phyloP scores from a whole-genome alignment of 2,329 filamentous ascomycete species.

The Ophiostoma tasmaniense region DNA sequence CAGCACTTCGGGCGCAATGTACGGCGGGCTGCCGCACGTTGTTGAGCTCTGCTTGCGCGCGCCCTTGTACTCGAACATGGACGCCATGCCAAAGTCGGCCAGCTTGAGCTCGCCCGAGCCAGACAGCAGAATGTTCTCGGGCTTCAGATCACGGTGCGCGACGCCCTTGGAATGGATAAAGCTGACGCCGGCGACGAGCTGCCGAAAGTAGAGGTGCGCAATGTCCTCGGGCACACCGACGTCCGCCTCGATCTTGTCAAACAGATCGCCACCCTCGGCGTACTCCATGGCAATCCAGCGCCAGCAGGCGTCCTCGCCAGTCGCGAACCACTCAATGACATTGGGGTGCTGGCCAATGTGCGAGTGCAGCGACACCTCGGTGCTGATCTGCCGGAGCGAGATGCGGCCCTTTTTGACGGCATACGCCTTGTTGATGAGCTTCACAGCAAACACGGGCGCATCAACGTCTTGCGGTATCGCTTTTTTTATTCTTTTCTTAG shows the following conservation, averaged over 20 bases:
- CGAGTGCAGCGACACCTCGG: slow-evolving; percentile 85
- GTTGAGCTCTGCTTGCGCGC: slow-evolving; percentile 74
- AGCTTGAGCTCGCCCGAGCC: slow-evolving; percentile 81
- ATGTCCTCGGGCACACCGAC: slow-evolving; percentile 91
- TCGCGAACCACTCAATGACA: slow-evolving; percentile 85
- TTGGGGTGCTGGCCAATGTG: slow-evolving; percentile 85
- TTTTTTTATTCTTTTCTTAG: slow-evolving; percentile 65
- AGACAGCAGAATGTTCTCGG: slow-evolving; percentile 89
- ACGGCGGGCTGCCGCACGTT: slow-evolving; percentile 91
- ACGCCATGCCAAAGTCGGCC: slow-evolving; percentile 93
- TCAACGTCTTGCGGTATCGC: slow-evolving; percentile 63
- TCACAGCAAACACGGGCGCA: slow-evolving; percentile 84
- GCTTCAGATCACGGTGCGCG: slow-evolving; percentile 84
- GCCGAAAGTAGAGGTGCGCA: slow-evolving; percentile 91
- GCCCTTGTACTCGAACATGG: slow-evolving; percentile 84
- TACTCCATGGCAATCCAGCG: slow-evolving; percentile 98
- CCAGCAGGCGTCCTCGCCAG: slow-evolving; percentile 79
- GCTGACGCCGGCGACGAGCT: slow-evolving; percentile 80
- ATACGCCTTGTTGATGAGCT: slow-evolving; percentile 97
- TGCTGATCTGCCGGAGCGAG: slow-evolving; percentile 77
- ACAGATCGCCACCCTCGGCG: slow-evolving; percentile 89
- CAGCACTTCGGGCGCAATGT: slow-evolving; percentile 90
- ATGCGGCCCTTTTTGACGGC: slow-evolving; percentile 83
- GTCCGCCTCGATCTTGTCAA: slow-evolving; percentile 99
- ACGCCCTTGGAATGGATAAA: slow-evolving; percentile 97